Base-by-base conservation (phyloP, 768 basidiomycete genomes). In the Boletus barrowsii region DNA sequence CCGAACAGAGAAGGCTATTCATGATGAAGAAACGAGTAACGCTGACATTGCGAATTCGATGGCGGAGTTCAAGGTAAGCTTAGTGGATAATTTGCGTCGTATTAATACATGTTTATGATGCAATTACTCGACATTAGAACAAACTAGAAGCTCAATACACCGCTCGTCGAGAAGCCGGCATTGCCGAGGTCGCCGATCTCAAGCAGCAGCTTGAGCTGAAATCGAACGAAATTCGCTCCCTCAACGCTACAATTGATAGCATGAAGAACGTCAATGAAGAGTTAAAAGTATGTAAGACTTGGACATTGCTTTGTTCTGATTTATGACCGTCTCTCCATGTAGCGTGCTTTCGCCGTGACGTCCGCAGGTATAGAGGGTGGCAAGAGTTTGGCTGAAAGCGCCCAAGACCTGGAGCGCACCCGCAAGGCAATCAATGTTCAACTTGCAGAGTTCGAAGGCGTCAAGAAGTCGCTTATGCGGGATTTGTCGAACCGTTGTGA, bases 401-500 rank as follows among this genome's bases (percentile, higher is more conserved):
- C 96, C 3, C 90, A 94, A 74, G 97, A 99, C 74, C 83, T 98
- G 61, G 97, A 99, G 74, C 83, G 96, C 53, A 93, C 92, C 42
- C 84, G 97, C 61, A 98, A 97, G 74, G 91, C 92, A 13, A 94
- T 97, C 74, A 96, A 93, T 58, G 89, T 94, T n/a, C 96, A 98
- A 67, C 85, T 96, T 55, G 92, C 95, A 55, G 97, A 99, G 68
- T 99, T 99, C 71, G 97, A 99, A 68, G 89, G 91, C 18, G 94
- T 97, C 62, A 98, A 98, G 82, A 96, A 97, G 77, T 96, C 91
- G 45, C 83, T 99, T 58, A 97, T 99, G 91, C 88, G 93, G 36
- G 97, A 99, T 77, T 75, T 99, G 63, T 96, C 98, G 76, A 98
- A 99, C 72, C 94, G 97, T 29, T 99, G 97, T 71, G 97, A 99